Evolutionary conservation across 768 basidiomycete species (phyloP).

Genomic region (Tylopilus sp.): DNA sequence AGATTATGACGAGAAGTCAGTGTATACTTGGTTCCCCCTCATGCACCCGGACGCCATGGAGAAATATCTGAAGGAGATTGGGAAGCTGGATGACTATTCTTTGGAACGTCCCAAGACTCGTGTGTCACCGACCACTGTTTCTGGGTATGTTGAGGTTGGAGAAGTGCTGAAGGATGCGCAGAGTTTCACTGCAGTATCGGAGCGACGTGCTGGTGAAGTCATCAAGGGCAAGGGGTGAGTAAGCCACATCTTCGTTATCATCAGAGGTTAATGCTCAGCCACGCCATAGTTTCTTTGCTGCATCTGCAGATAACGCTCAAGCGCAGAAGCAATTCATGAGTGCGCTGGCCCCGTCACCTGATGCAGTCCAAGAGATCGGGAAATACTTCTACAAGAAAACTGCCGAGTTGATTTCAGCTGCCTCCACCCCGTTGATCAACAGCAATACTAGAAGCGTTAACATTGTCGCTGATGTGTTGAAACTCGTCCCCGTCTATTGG

Average conservation of each 20-base stretch:
- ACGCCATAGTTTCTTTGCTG: slow-evolving; percentile 60
- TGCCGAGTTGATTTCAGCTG: slow-evolving; percentile 47
- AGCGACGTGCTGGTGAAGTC: slow-evolving; percentile 48
- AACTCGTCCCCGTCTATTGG: slow-evolving; percentile 65
- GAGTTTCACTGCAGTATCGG: slow-evolving; percentile 48
- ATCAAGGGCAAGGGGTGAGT: slow-evolving; percentile 57
- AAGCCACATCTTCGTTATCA: slow-evolving; percentile 4
- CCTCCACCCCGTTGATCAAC: slow-evolving; percentile 59
- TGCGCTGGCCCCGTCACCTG: slow-evolving; percentile 46
- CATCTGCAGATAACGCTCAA: slow-evolving; percentile 37
- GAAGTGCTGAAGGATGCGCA: slow-evolving; percentile 47
- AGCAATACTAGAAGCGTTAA: slow-evolving; percentile 54
- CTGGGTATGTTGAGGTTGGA: slow-evolving; percentile 48
- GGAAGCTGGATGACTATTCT: slow-evolving; percentile 52
- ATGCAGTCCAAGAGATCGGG: slow-evolving; percentile 47
- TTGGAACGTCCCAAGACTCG: slow-evolving; percentile 44
- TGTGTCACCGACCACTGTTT: slow-evolving; percentile 31
- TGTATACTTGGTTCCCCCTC: slow-evolving; percentile 86
- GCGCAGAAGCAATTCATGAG: slow-evolving; percentile 47
- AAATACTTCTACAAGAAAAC: slow-evolving; percentile 67
- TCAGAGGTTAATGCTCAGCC: background rate
- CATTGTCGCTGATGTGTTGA: slow-evolving; percentile 66
- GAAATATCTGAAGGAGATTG: slow-evolving; percentile 52
- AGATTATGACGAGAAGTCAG: slow-evolving; percentile 63
- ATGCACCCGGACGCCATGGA: slow-evolving; percentile 76